These are phyloP conservation scores for Ramalina peruviana DNA, from an alignment of 495 filamentous ascomycete genomes.

Conservation along the genomic window DNA sequence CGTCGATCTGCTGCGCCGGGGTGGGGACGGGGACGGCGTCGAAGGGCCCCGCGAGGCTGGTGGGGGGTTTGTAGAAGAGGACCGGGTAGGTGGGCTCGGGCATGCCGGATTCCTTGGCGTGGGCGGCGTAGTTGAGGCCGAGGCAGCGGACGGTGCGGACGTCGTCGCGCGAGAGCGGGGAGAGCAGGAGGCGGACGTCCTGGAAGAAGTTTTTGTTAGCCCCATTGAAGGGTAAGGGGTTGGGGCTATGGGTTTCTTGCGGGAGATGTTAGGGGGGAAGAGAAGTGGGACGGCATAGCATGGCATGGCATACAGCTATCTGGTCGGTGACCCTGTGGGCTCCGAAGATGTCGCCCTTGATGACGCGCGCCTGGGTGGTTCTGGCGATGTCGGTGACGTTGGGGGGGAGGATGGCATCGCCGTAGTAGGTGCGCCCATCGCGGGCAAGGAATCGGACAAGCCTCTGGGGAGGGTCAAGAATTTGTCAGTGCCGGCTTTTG, in stretches of 20 bases:
- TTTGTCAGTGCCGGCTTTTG: not conserved
- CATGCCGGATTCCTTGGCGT: constrained; percentile 59
- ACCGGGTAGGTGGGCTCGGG: constrained; percentile 64
- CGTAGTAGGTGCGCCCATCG: constrained; percentile 66
- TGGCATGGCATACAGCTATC: constrained; percentile 24
- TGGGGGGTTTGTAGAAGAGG: constrained; percentile 72
- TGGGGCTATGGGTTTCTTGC: not conserved
- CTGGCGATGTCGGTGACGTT: constrained; percentile 54
- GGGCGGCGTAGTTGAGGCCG: constrained; percentile 69
- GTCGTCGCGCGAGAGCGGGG: constrained; percentile 53
- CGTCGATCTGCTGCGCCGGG: constrained; percentile 43
- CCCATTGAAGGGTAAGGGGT: not conserved
- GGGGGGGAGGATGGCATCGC: constrained; percentile 62
- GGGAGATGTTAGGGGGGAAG: not conserved
- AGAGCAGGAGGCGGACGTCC: constrained; percentile 52
- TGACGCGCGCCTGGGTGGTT: constrained; percentile 50
- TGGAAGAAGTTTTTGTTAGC: constrained; percentile 9
- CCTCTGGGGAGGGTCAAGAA: constrained; percentile 31
- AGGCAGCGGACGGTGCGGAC: constrained; percentile 65
- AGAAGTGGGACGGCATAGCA: not conserved
- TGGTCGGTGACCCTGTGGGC: constrained; percentile 56
- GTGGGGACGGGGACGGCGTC: constrained; percentile 53
- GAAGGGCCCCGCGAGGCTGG: constrained; percentile 52
- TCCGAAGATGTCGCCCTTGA: constrained; percentile 62
- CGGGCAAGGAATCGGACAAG: constrained; percentile 68